Evolutionary conservation across 495 filamentous ascomycete species (phyloP).

Genomic region (Jackrogersella multiformis): DNA sequence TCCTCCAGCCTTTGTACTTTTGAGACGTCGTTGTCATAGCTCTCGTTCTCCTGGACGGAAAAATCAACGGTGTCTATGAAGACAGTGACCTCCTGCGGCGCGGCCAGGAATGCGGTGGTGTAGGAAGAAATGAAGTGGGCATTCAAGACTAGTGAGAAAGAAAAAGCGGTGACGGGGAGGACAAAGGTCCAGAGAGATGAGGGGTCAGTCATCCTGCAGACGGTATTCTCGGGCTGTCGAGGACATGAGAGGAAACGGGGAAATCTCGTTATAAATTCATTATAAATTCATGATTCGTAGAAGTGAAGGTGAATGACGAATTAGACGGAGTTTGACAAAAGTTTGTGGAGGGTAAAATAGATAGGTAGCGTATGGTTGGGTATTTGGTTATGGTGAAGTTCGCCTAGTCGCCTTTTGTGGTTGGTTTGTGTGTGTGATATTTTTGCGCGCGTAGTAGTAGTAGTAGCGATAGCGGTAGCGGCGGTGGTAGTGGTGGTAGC

Average conservation of each 20-base stretch:
- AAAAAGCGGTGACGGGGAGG: conserved; percentile 59
- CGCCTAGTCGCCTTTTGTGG: conserved; percentile 23
- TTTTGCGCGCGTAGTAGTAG: too few relatives aligned
- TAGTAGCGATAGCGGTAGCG: conserved; percentile 12
- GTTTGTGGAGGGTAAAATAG: conserved; percentile 17
- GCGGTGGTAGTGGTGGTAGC: too few relatives aligned
- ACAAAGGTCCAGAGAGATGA: conserved; percentile 56
- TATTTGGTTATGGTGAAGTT: conserved; percentile 35
- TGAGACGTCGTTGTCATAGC: conserved; percentile 62
- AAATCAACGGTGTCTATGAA: conserved; percentile 62
- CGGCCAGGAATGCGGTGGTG: conserved; percentile 56
- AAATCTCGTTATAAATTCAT: conserved; percentile 10
- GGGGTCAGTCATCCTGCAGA: conserved; percentile 51
- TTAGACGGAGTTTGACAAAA: conserved; percentile 17
- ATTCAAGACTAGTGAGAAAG: conserved; percentile 55
- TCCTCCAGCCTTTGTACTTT: conserved; percentile 61
- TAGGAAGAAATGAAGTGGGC: conserved; percentile 55
- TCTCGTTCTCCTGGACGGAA: conserved; percentile 61
- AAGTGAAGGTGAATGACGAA: conserved; percentile 21
- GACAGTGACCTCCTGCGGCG: conserved; percentile 58
- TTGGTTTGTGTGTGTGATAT: conserved; percentile 19
- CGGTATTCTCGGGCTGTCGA: conserved; percentile 12
- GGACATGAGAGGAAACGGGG: conserved; percentile 32
- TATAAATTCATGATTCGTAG: conserved; percentile 36
- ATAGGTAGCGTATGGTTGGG: too few relatives aligned